A percentile compares a stretch with the other conserved stretches of the same genome.
phyloP scores from a whole-genome alignment of 163 green algal species.

The Coccomyxa subellipsoidea region DNA sequence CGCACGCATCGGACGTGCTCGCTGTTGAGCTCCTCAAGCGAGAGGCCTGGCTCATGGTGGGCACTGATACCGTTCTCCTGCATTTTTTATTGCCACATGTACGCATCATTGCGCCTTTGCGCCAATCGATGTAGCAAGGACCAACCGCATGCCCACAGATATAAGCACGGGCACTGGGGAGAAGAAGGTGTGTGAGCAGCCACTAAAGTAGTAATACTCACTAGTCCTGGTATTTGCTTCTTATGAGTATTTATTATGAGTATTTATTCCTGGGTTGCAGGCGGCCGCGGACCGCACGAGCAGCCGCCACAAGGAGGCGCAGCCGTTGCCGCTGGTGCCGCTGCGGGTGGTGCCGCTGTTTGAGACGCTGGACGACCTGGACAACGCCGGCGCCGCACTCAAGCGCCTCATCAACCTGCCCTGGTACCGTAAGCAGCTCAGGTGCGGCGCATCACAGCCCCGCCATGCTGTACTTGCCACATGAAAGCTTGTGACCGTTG shows the following conservation, averaged over 20 bases:
- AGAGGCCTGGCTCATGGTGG: neutral
- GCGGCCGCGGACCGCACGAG: neutral
- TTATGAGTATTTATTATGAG: neutral
- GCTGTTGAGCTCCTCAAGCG: conserved; percentile 88
- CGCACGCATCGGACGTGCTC: conserved; percentile 88
- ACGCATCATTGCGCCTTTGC: no score
- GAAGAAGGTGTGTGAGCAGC: no score
- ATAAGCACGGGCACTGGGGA: no score
- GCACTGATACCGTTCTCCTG: neutral
- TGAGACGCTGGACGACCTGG: conserved; percentile 94
- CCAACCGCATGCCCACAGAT: no score
- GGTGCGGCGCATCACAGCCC: neutral
- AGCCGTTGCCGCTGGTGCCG: neutral
- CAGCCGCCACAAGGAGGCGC: neutral
- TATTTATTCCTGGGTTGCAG: neutral
- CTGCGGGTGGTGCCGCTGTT: conserved; percentile 92
- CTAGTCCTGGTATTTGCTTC: no score
- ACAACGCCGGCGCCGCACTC: conserved; percentile 74
- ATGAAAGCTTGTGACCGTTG: no score
- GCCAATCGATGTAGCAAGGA: no score
- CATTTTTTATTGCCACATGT: neutral
- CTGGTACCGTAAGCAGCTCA: conserved; percentile 40
- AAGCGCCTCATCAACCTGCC: conserved; percentile 66
- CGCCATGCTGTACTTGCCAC: no score
- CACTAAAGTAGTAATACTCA: no score